These are phyloP conservation scores for Rhododendron ovatum DNA, from an alignment of 148 eudicot genomes.

Conservation along the genomic window DNA sequence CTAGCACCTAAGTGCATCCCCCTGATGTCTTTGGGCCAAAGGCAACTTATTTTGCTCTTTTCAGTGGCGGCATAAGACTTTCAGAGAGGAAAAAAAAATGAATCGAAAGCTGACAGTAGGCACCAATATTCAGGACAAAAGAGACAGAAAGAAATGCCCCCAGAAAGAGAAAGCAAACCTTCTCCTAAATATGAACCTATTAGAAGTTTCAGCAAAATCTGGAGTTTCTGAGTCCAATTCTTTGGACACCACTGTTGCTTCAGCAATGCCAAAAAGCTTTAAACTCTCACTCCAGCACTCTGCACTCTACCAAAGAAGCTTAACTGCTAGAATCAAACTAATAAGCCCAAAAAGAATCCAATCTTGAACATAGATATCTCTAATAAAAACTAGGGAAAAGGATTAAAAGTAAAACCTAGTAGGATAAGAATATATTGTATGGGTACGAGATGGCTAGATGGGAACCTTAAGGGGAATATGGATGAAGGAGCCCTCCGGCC, in stretches of 20 bases:
- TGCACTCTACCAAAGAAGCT: slow-evolving; percentile 84
- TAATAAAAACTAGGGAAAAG: background rate
- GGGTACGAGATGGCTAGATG: background rate
- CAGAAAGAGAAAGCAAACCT: slow-evolving; percentile 34
- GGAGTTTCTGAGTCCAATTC: slow-evolving; percentile 14
- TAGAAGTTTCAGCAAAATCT: slow-evolving; percentile 9
- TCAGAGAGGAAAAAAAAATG: background rate
- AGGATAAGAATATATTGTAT: background rate
- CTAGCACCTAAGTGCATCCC: no score
- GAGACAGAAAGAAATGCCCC: background rate
- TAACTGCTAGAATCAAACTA: slow-evolving; percentile 40
- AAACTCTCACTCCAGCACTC: slow-evolving; percentile 88
- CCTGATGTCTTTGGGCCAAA: no score
- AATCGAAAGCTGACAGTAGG: background rate
- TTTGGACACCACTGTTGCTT: slow-evolving; percentile 42
- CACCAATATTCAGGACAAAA: background rate
- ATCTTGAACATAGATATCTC: background rate
- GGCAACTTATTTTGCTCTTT: background rate
- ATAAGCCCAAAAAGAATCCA: slow-evolving; percentile 13
- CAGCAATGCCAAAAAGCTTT: slow-evolving; percentile 72
- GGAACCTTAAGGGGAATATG: slow-evolving; percentile 92
- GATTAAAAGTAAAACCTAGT: background rate
- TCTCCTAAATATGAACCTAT: slow-evolving; percentile 52
- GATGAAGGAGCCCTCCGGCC: slow-evolving; percentile 96
- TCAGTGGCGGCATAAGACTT: background rate